Evolutionary conservation across 1,139 yeast species (phyloP).

Genomic region (Magnusiomyces sp.): DNA sequence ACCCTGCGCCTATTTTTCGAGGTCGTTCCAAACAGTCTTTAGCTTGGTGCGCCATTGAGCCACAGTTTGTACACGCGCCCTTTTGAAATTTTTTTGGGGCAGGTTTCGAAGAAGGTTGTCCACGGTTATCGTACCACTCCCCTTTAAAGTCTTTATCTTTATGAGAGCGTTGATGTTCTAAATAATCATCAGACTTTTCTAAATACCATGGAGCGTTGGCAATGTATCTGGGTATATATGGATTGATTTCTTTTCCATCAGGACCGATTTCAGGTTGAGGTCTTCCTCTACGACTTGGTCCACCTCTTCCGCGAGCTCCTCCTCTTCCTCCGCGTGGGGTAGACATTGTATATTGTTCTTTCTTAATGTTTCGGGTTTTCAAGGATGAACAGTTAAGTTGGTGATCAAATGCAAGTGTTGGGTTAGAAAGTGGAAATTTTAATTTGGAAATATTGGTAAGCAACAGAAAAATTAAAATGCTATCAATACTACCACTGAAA

Average conservation of each 20-base stretch:
- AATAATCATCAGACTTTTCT: conserved; percentile 32
- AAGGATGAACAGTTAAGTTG: no score
- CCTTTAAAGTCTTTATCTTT: conserved; percentile 20
- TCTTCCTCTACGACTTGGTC: conserved; percentile 3
- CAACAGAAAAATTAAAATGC: no score
- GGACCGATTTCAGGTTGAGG: conserved; percentile 24
- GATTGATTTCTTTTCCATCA: conserved; percentile 33
- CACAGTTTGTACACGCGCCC: conserved; percentile 47
- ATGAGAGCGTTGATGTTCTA: conserved; percentile 44
- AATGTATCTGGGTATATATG: conserved; percentile 35
- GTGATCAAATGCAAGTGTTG: no score
- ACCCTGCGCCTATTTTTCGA: conserved; percentile 34
- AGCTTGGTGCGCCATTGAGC: conserved; percentile 40
- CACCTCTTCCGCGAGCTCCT: conserved; percentile 6
- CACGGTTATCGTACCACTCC: conserved; percentile 30
- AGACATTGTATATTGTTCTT: conserved; percentile 6
- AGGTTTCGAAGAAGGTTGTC: conserved; percentile 14
- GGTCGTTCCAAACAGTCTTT: conserved; percentile 48
- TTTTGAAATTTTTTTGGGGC: conserved; percentile 31
- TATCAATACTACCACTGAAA: no score
- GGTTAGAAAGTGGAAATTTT: no score
- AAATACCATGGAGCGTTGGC: conserved; percentile 48
- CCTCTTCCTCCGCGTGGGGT: conserved; percentile 8
- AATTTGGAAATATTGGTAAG: no score
- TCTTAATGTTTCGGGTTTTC: no score